Evolutionary conservation across 1,284 basidiomycete species (phyloP).

Genomic region (Testicularia cyperi): DNA sequence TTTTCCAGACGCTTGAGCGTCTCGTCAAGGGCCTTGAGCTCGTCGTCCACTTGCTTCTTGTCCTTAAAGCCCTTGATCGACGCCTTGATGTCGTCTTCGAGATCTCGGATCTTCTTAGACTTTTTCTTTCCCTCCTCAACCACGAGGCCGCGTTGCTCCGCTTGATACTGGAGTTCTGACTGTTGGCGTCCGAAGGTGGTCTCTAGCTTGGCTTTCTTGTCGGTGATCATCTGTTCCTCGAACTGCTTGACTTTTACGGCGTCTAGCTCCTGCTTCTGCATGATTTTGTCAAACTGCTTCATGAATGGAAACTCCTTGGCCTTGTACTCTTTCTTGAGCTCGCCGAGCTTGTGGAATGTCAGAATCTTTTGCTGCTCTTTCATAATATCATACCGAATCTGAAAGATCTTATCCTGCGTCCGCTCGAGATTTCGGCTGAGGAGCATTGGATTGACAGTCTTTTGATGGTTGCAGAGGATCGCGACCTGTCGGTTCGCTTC

Average conservation of each 20-base stretch:
- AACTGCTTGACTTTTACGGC: slow-evolving; percentile 83
- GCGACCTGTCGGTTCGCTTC: slow-evolving; percentile 59
- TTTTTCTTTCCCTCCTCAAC: slow-evolving; percentile 34
- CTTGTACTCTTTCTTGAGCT: slow-evolving; percentile 65
- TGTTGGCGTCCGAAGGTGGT: slow-evolving; percentile 66
- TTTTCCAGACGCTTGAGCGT: slow-evolving; percentile 75
- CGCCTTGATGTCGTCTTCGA: slow-evolving; percentile 41
- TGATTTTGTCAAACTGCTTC: slow-evolving; percentile 60
- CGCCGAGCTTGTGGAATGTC: slow-evolving; percentile 65
- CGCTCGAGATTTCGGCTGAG: slow-evolving; percentile 47
- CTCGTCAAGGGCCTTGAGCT: slow-evolving; percentile 72
- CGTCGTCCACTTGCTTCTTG: slow-evolving; percentile 62
- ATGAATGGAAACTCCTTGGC: slow-evolving; percentile 69
- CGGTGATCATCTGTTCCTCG: slow-evolving; percentile 69
- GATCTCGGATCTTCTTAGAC: slow-evolving; percentile 41
- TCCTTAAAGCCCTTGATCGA: slow-evolving; percentile 44
- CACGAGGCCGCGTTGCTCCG: slow-evolving; percentile 34
- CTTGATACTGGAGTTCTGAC: slow-evolving; percentile 51
- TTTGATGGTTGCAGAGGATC: slow-evolving; percentile 60
- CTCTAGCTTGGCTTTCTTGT: slow-evolving; percentile 72
- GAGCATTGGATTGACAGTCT: slow-evolving; percentile 55
- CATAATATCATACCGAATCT: slow-evolving; percentile 54
- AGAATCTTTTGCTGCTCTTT: slow-evolving; percentile 58
- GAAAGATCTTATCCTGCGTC: slow-evolving; percentile 48
- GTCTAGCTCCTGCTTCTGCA: slow-evolving; percentile 87